Conservation (phyloP, 148 eudicot genomes). For the Limonium bicolor region DNA sequence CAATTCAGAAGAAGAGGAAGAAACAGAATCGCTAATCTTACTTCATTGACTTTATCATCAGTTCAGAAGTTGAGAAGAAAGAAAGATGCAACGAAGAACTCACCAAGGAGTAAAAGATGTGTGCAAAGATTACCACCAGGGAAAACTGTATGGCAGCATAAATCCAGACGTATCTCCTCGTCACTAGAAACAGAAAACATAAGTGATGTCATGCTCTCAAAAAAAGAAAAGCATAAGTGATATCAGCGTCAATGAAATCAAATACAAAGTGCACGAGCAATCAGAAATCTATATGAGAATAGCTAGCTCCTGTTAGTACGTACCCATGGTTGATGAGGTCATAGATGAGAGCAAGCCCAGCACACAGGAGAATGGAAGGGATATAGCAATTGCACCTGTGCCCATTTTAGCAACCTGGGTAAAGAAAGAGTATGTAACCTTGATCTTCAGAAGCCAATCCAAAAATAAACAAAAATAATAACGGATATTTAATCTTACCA, state of each 20-base stretch:
- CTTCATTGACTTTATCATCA: too few relatives aligned
- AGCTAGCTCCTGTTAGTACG: constrained; percentile 1
- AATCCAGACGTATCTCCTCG: constrained; percentile 62
- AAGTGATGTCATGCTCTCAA: too few relatives aligned
- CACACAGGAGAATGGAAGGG: constrained; percentile 85
- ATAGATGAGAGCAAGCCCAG: constrained; percentile 73
- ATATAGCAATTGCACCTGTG: constrained; percentile 64
- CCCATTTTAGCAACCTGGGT: constrained; percentile 65
- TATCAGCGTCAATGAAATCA: too few relatives aligned
- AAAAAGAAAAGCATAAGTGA: too few relatives aligned
- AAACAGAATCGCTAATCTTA: too few relatives aligned
- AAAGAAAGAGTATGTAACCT: background rate
- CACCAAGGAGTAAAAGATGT: constrained; percentile 69
- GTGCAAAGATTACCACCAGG: constrained; percentile 74
- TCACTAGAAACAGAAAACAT: constrained; percentile 24
- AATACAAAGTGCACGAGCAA: too few relatives aligned
- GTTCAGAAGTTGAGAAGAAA: background rate
- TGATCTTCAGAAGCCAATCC: background rate
- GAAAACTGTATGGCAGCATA: constrained; percentile 59
- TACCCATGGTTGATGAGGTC: constrained; percentile 94
- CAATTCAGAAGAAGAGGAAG: too few relatives aligned
- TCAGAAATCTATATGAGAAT: too few relatives aligned
- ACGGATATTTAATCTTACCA: constrained; percentile 9
- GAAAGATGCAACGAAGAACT: constrained; percentile 3
- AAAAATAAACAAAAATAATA: background rate